phyloP scores from a whole-genome alignment of 805 yeast species.

The Metschnikowia baotianmanensis region DNA sequence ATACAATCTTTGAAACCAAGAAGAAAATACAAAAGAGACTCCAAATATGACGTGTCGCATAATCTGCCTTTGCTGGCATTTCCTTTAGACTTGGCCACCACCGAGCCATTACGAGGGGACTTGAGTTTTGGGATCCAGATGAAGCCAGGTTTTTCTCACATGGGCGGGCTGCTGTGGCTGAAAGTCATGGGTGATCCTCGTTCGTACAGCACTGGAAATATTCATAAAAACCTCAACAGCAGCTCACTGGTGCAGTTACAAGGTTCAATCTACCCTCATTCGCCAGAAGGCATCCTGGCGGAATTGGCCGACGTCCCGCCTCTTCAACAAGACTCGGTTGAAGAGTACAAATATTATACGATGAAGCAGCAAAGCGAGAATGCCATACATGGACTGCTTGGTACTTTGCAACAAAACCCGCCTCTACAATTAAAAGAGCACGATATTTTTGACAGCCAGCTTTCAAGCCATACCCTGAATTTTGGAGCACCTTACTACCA shows the following conservation, averaged over 20 bases:
- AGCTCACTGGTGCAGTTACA: neutral
- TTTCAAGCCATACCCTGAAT: neutral
- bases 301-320: slow-evolving; percentile 1
- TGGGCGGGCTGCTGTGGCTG: slow-evolving; percentile 8
- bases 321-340: slow-evolving; percentile 4
- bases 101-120: neutral
- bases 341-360: slow-evolving; percentile 3
- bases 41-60: neutral
- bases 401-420: neutral
- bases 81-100: neutral
- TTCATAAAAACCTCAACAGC: too few species aligned
- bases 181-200: slow-evolving; percentile 8
- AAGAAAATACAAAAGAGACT: neutral
- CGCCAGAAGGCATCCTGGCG: neutral
- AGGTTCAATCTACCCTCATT: neutral
- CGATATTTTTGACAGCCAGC: neutral
- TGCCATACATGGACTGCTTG: neutral
- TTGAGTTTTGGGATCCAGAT: neutral
- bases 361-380: neutral
- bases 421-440: slow-evolving; percentile 3
- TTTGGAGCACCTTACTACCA: neutral
- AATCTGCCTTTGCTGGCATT: neutral
- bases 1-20: neutral
- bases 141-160: neutral
- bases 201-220: slow-evolving; percentile 4